phyloP scores from a whole-genome alignment of 257 asterid species.

The Solanum raphanifolium region DNA sequence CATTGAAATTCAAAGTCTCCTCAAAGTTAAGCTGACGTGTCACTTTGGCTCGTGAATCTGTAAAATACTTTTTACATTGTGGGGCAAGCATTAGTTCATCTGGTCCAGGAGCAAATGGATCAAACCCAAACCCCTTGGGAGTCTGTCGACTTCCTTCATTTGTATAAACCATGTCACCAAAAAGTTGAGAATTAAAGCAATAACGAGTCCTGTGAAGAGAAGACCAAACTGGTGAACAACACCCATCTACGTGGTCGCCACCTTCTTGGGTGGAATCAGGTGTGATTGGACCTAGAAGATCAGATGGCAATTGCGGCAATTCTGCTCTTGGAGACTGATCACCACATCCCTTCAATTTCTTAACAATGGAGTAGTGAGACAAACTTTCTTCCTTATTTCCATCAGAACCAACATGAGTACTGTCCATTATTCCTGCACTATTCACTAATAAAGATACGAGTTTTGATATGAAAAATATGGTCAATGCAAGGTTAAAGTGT shows the following conservation, averaged over 20 bases:
- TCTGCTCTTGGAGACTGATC: background rate
- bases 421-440: constrained; percentile 12
- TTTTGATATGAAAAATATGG: background rate
- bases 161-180: background rate
- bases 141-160: constrained; percentile 13
- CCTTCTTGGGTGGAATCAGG: constrained; percentile 27
- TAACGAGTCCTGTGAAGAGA: constrained; percentile 1
- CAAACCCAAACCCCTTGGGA: constrained; percentile 27
- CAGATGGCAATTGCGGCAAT: background rate
- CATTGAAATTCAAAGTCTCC: background rate
- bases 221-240: constrained; percentile 14
- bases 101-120: constrained; percentile 51
- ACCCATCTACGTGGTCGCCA: constrained; percentile 4
- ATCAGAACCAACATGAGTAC: constrained; percentile 7
- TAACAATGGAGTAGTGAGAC: background rate
- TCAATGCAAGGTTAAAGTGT: background rate
- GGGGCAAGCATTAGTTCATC: constrained; percentile 38
- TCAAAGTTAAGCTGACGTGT: constrained; percentile 29
- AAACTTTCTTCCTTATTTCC: constrained; percentile 4
- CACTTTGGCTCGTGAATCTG: constrained; percentile 19
- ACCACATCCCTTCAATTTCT: background rate
- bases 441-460: background rate
- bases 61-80: constrained; percentile 9
- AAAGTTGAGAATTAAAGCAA: background rate
- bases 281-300: constrained; percentile 22